Evolutionary conservation across 176 grass and related monocot genomes (phyloP), one percentile per base, ranked within the genome.

Genomic region (Avena eriantha): DNA sequence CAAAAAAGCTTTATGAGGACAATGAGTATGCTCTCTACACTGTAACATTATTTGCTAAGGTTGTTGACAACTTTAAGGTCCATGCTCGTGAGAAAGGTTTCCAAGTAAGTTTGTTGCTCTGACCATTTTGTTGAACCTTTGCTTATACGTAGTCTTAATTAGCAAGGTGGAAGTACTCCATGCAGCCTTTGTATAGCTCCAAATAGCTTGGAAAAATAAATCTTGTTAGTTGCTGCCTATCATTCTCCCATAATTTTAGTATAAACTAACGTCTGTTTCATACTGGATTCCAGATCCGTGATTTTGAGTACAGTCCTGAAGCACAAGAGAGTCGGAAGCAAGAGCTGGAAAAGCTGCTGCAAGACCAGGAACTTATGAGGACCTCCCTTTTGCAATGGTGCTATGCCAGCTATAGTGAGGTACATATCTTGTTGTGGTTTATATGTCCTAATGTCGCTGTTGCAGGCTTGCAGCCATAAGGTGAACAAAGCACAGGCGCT

Each of bases 401-500:
- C 56, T 94, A 94, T 93, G 94, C 97, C 36, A 99, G 94, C 77
- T 99, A 99, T 80, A 95, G 97, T 0, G 97, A 99, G 97, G 97
- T 99, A 91, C 13, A 89, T 74, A 15, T 36, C 24, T 93, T 84
- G 36, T 22, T 41, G 29, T 7, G 19, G 61, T 61, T 3, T 48
- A 41, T 17, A 18, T 26, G 45, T 9, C 4, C 7, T 7, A 50
- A 31, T 87, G 23, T 64, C 1, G 0, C 39, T 0, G 39, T 17
- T 56, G 29, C 56, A 76, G 22, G 1, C 10, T 17, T 56, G 29
- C 56, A 76, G 22, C 3, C 10, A 16, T 35, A 86, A 13, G 23
- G 9, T 23, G 47, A 55, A 51, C 65, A 76, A 53, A 31, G 18
- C 19, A 69, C 17, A 18, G 8, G 39, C 15, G 22, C 41, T 60